Conservation (phyloP, 768 basidiomycete genomes). For the Agaricus sinodeliciosus region DNA sequence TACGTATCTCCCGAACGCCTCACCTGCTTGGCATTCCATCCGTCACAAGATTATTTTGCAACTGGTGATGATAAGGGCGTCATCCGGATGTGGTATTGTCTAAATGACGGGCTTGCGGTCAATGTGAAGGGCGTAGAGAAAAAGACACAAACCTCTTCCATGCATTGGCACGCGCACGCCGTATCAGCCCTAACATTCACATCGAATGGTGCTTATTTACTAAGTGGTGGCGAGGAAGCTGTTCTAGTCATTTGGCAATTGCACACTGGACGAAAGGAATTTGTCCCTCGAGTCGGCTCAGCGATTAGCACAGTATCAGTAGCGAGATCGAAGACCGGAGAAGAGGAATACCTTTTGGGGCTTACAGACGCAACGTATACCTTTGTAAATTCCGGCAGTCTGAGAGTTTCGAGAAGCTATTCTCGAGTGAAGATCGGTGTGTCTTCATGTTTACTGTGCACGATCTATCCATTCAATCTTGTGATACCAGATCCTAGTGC, state of each 20-base stretch:
- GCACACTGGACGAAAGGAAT: constrained; percentile 83
- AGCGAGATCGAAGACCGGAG: constrained; percentile 38
- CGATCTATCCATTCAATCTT: not conserved
- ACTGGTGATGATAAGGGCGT: constrained; percentile 85
- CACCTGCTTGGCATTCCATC: constrained; percentile 85
- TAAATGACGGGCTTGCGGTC: constrained; percentile 49
- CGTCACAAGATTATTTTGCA: constrained; percentile 88
- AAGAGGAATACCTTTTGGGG: constrained; percentile 85
- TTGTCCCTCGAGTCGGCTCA: constrained; percentile 86
- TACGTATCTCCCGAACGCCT: constrained; percentile 75
- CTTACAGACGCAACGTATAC: constrained; percentile 77
- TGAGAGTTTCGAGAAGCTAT: constrained; percentile 67
- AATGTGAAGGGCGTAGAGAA: constrained; percentile 63
- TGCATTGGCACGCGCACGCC: constrained; percentile 98
- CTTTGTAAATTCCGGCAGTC: constrained; percentile 64
- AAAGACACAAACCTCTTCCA: constrained; percentile 72
- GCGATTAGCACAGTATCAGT: constrained; percentile 70
- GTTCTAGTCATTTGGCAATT: constrained; percentile 98
- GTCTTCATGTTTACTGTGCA: constrained; percentile 14
- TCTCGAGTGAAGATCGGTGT: constrained; percentile 74
- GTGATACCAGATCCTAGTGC: constrained; percentile 23
- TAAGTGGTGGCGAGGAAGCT: constrained; percentile 93
- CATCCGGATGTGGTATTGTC: constrained; percentile 90
- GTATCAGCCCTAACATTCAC: constrained; percentile 86
- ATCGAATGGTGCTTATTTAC: constrained; percentile 82